Conservation (phyloP, 306 rosid genomes). For the Lithocarpus polystachyus region DNA sequence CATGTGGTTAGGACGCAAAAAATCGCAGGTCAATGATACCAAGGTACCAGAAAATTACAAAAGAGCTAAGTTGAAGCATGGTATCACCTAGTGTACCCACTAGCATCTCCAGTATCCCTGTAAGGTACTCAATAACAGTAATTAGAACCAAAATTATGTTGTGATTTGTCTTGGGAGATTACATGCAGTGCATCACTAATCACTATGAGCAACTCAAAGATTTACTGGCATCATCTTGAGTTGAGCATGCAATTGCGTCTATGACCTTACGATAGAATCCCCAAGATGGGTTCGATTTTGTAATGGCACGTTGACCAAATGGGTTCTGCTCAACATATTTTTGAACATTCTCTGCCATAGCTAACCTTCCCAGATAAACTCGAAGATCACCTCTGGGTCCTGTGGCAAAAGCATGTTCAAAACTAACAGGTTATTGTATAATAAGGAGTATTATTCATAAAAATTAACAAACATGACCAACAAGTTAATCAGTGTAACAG, state of each 20-base stretch:
- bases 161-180: neutral
- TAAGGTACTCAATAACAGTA: neutral
- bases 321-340: slow-evolving; percentile 54
- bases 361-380: slow-evolving; percentile 55
- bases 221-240: neutral
- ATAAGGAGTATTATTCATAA: neutral
- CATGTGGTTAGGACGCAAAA: neutral
- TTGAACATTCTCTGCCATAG: slow-evolving; percentile 60
- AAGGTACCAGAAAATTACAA: neutral
- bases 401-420: slow-evolving; percentile 17
- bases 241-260: neutral
- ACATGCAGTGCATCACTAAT: slow-evolving; percentile 5
- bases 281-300: slow-evolving; percentile 55
- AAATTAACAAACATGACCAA: neutral
- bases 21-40: neutral
- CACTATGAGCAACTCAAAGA: neutral
- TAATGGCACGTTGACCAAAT: slow-evolving; percentile 73
- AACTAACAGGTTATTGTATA: neutral
- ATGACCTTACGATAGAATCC: slow-evolving; percentile 37
- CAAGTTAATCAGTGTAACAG: neutral
- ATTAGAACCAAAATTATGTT: neutral
- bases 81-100: neutral
- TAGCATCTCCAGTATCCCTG: neutral
- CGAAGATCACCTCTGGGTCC: slow-evolving; percentile 79
- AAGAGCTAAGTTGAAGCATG: neutral